Evolutionary conservation across 2,329 filamentous ascomycete species (phyloP), one percentile per base, ranked within the genome.

Genomic region (Diaporthe helianthi): DNA sequence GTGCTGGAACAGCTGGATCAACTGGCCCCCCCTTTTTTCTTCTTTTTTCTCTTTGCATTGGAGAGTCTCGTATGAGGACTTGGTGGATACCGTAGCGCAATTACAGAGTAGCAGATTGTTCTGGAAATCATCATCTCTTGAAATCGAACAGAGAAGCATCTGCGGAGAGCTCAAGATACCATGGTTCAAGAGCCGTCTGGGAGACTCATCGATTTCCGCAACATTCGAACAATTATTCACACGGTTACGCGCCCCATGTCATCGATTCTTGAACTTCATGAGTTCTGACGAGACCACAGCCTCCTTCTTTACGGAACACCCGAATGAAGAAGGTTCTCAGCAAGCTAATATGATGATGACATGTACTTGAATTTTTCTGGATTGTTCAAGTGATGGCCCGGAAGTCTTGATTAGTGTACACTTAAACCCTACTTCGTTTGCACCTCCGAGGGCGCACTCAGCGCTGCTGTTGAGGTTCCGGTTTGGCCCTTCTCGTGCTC

Each of bases 401-500:
- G n/a, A 44, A 38, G 22, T 55, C 22, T 5, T 4, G 1, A 29
- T 55, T 55, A 51, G 41, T 36, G 2, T 38, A 36, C 44, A 67
- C 17, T 58, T 19, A n/a, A 8, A 22, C 44, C 38, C 38, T 67
- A 58, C 22, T 67, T 67, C 22, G 65, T 49, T 49, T 67, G 65
- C 31, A 55, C 51, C 64, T 66, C 51, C 24, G 64, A 66, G 12
- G 64, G 33, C 49, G 64, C 64, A 47, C 64, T 66, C 49, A 54
- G 12, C 24, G 26, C 36, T 65, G 38, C 68, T 24, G 41, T 19
- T 70, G 74, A 75, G 65, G 76, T 73, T 71, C 70, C 74, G 53
- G 75, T 76, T 38, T 75, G 73, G 33, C 72, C 74, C 72, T 75
- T 76, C 69, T 84, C 82, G 77, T 84, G 75, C 74, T 84, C 82